phyloP scores from a whole-genome alignment of 257 asterid species.

The Linaria vulgaris region DNA sequence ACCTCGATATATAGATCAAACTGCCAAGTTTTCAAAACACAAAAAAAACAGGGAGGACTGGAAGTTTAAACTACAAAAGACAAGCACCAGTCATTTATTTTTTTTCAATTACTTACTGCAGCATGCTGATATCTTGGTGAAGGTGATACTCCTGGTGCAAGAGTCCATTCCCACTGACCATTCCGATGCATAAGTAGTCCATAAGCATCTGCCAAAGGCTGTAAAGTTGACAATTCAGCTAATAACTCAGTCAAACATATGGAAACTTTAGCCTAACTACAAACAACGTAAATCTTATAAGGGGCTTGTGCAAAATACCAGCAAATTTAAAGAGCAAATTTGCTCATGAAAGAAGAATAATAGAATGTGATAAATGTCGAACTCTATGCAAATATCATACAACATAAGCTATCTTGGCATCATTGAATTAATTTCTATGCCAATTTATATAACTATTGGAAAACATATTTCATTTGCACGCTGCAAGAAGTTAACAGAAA shows the following conservation, averaged over 20 bases:
- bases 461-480: conserved; percentile 14
- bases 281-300: background rate
- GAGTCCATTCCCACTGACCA: conserved; percentile 99
- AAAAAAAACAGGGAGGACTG: conserved; percentile 10
- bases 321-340: conserved; percentile 7
- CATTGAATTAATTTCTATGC: conserved; percentile 12
- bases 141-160: conserved; percentile 98
- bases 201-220: conserved; percentile 95
- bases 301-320: conserved; percentile 6
- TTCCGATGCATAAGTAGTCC: conserved; percentile 98
- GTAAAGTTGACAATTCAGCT: conserved; percentile 33
- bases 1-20: background rate
- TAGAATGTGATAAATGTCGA: conserved; percentile 7
- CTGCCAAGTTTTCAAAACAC: background rate
- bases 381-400: background rate
- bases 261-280: conserved; percentile 13
- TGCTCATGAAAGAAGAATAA: conserved; percentile 22
- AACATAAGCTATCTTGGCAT: background rate
- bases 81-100: background rate
- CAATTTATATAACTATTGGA: conserved; percentile 4
- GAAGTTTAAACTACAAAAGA: background rate
- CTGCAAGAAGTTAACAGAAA: conserved; percentile 9
- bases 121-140: conserved; percentile 98
- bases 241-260: conserved; percentile 27
- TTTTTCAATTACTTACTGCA: conserved; percentile 54